These are phyloP conservation scores for Syncephalis fuscata DNA, from an alignment of 371 early-diverging fungal genomes.

Conservation along the genomic window DNA sequence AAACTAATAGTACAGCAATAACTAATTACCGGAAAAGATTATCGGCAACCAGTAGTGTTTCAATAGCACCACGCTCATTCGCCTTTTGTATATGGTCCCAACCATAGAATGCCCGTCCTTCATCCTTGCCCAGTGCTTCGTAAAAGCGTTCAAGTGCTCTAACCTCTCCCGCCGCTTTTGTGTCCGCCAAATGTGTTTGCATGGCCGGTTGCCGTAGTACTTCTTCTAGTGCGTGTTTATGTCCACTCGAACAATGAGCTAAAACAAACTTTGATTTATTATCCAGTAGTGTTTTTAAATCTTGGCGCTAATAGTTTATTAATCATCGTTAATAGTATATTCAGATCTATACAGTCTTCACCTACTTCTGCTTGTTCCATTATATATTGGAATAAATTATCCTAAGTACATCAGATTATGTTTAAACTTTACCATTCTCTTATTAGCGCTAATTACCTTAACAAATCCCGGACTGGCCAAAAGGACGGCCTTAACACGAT, in stretches of 20 bases:
- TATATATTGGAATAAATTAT: constrained; percentile 69
- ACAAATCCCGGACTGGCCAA: constrained; percentile 92
- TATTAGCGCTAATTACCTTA: constrained; percentile 44
- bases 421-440: not conserved
- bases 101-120: constrained; percentile 87
- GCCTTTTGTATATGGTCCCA: constrained; percentile 70
- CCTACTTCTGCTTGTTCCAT: constrained; percentile 65
- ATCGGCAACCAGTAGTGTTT: constrained; percentile 77
- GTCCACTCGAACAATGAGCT: constrained; percentile 87
- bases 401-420: constrained; percentile 33
- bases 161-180: constrained; percentile 81
- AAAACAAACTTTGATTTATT: constrained; percentile 73
- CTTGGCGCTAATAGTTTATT: constrained; percentile 35
- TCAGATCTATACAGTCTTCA: not conserved
- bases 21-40: constrained; percentile 56
- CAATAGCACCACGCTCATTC: constrained; percentile 69
- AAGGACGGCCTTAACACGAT: constrained; percentile 79
- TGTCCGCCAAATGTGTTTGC: constrained; percentile 67
- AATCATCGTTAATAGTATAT: not conserved
- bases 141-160: constrained; percentile 71
- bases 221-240: constrained; percentile 86
- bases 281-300: constrained; percentile 63
- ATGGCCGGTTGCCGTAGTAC: constrained; percentile 79
- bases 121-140: constrained; percentile 71
- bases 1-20: not conserved